Base-by-base conservation (phyloP, 805 yeast genomes). In the Grigorovia yakushimaensis region DNA sequence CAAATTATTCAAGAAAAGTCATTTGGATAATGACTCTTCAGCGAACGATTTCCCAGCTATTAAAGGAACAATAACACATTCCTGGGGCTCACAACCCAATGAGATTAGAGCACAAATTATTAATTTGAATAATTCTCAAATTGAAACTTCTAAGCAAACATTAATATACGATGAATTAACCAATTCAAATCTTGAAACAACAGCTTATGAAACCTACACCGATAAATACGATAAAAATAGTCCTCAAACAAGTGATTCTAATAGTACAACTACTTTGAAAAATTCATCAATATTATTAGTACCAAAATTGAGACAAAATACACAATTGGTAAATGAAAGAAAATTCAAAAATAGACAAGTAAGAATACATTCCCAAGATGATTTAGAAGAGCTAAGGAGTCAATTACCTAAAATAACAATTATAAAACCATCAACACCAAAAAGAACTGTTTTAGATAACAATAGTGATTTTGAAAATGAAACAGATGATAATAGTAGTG, bases 21-120 rank as follows among this genome's bases (percentile, higher is more conserved):
- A 33, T 4, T 11, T 42, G 6, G 44, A 42, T 33, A 42, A 33
- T 18, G 21, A 42, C n/a, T 24, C 30, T 19, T 23, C 30, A 17
- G 6, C 24, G 10, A 50, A 43, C 17, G 48, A 56, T 6, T 47
- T 62, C 10, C 68, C 72, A 1, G 59, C 69, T 0, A 74, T 74
- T 7, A 65, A 63, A 33, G 79, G 79, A 7, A 74, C 78, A 13
- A 59, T 76, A 30, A 70, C 72, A 11, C 78, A 74, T 52, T 73
- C 73, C 39, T 74, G 79, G 79, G 77, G 77, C 0, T 15, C 46
- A 7, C 41, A 42, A 30, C 18, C 19, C 15, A 33, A 37, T 20
- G 27, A 37, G 8, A 42, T 36, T 20, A 19, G 35, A 21, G 24
- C 35, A 20, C 22, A 37, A 13, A 33, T 33, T 33, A 42, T 42